Evolutionary conservation across 2,329 filamentous ascomycete genomes (phyloP), one percentile per base, ranked within the genome.

Genomic region (Hypoxylon sp.): DNA sequence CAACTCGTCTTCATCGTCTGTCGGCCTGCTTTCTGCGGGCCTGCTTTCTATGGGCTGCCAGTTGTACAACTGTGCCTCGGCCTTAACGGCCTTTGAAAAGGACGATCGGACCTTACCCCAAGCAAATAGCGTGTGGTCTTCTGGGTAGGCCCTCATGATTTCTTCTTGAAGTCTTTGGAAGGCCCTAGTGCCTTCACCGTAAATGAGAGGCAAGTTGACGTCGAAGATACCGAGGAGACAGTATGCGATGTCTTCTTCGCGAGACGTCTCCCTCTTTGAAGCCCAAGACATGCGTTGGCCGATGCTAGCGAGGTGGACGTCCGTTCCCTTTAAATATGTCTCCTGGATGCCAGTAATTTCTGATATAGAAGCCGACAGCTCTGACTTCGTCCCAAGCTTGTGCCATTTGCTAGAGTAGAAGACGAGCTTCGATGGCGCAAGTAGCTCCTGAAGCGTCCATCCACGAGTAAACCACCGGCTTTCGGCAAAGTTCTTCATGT

Each of bases 211-310:
- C 72, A 78, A 75, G 37, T 75, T 73, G 1, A 77, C 65, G 37
- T 75, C 71, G 62, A 77, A 77, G 0, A 78, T 70, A 6, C 76
- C 76, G 17, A 77, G 67, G 2, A 78, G 70, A 19, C 72, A 75
- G 55, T 78, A 78, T 1, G 76, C 74, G 0, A 67, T 42, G 31
- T 78, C 76, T 55, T 78, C 75, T 3, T 67, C 47, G 2, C 75
- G 71, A 0, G 74, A 70, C 0, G 74, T 75, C 13, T 58, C 32
- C 15, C 75, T 62, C 3, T 37, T 39, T 2, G 76, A 52, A 1
- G 75, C 76, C 76, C 76, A 78, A 2, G 74, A 75, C 71, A 77
- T 76, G 19, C 72, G 69, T 60, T 75, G 71, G 0, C 73, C 72
- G 6, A 75, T 64, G 27, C 72, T 73, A 3, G 69, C 69, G 19